Conservation (phyloP, 768 basidiomycete species). For the Daedaleopsis nitida region DNA sequence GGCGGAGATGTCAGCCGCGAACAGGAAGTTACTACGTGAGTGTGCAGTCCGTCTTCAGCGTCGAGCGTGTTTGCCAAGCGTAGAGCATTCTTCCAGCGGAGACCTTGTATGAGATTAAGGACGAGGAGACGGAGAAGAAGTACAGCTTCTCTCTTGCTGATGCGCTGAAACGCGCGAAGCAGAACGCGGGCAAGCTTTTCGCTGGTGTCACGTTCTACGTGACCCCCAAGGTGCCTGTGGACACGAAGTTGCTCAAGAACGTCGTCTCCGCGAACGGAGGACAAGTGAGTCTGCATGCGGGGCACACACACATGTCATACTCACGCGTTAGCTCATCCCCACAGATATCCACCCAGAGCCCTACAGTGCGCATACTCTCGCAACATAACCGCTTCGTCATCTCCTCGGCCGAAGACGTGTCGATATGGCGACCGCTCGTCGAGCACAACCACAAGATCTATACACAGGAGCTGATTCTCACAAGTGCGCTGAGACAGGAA, state of each 20-base stretch:
- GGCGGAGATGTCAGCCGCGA: constrained; percentile 60
- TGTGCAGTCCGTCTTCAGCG: constrained; percentile 13
- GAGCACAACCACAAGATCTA: constrained; percentile 59
- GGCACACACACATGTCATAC: background rate
- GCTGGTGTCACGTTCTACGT: constrained; percentile 71
- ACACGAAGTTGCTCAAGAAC: constrained; percentile 62
- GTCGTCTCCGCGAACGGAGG: constrained; percentile 75
- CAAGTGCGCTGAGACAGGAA: constrained; percentile 63
- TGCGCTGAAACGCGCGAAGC: constrained; percentile 60
- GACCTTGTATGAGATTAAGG: constrained; percentile 56
- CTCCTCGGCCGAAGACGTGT: constrained; percentile 63
- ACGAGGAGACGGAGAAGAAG: constrained; percentile 64
- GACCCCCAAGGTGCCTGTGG: constrained; percentile 63
- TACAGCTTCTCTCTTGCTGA: constrained; percentile 65
- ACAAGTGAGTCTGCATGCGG: constrained; percentile 45
- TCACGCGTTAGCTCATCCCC: background rate
- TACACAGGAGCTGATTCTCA: constrained; percentile 67
- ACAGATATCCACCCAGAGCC: constrained; percentile 48
- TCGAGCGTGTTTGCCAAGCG: background rate
- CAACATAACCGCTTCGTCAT: constrained; percentile 58
- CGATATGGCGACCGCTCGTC: constrained; percentile 66
- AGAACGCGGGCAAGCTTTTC: constrained; percentile 56
- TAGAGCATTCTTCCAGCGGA: constrained; percentile 50
- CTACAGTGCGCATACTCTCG: constrained; percentile 56
- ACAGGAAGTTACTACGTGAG: constrained; percentile 65